A percentile compares a stretch with the other conserved stretches of the same genome.
phyloP scores from a whole-genome alignment of 2,329 filamentous ascomycete genomes.

The Fusarium sp. region DNA sequence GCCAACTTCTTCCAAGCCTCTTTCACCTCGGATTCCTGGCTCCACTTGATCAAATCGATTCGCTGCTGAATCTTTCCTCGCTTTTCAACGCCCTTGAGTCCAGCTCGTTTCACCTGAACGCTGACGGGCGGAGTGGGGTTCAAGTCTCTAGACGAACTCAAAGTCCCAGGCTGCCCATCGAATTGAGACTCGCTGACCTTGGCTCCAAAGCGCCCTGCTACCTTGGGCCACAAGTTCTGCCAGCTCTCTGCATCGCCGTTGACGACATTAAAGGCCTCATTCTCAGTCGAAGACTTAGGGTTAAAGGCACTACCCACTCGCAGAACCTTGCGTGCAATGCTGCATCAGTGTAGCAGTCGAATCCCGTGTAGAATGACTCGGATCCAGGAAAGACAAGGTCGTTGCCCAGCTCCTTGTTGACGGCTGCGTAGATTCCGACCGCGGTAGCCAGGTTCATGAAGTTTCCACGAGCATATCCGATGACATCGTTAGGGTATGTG shows the following conservation, averaged over 20 bases:
- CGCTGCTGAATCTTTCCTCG: conserved; percentile 9
- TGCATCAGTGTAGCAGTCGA: conserved; percentile 11
- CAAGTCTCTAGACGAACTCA: neutral
- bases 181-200: neutral
- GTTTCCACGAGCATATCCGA: conserved; percentile 25
- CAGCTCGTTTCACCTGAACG: neutral
- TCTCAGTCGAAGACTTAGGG: neutral
- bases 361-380: neutral
- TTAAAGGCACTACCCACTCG: conserved; percentile 15
- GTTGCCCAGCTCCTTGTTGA: conserved; percentile 12
- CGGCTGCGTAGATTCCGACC: conserved; percentile 9
- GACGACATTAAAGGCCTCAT: conserved; percentile 15
- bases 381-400: conserved; percentile 7
- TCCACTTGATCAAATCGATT: conserved; percentile 6
- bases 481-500: conserved; percentile 26
- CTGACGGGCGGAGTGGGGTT: neutral
- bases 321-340: conserved; percentile 9
- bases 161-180: neutral
- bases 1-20: conserved; percentile 9
- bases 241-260: conserved; percentile 21
- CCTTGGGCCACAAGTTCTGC: conserved; percentile 16
- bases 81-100: conserved; percentile 2
- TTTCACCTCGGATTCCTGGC: conserved; percentile 4
- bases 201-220: neutral
- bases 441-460: conserved; percentile 29